Conservation (phyloP, 2,329 filamentous ascomycete genomes). For the Fusarium austroafricanum region DNA sequence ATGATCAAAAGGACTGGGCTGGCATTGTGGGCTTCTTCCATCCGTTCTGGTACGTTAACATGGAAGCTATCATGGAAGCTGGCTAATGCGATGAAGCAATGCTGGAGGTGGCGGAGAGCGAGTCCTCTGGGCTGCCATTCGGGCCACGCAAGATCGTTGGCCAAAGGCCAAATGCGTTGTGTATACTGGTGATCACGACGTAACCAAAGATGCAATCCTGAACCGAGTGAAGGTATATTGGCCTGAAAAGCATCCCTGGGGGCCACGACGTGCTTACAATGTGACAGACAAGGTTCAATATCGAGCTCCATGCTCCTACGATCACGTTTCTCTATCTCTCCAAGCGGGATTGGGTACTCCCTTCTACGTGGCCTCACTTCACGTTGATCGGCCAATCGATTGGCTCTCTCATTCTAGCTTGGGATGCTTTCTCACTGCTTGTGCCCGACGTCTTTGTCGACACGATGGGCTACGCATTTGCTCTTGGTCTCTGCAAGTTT, state of each 20-base stretch:
- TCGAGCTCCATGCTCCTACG: conserved; percentile 83
- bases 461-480: conserved; percentile 98
- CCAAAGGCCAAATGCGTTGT: conserved; percentile 90
- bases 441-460: conserved; percentile 96
- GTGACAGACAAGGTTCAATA: conserved; percentile 85
- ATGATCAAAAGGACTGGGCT: conserved; percentile 72
- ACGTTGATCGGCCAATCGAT: conserved; percentile 94
- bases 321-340: conserved; percentile 91
- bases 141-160: conserved; percentile 89
- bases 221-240: conserved; percentile 74
- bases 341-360: conserved; percentile 86
- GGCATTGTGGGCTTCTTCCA: conserved; percentile 97
- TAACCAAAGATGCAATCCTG: conserved; percentile 82
- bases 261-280: conserved; percentile 18
- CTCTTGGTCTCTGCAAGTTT: conserved; percentile 82
- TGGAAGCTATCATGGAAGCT: neutral
- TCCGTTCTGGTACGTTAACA: conserved; percentile 82
- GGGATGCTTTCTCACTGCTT: conserved; percentile 91
- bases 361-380: conserved; percentile 89
- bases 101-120: conserved; percentile 95
- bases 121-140: conserved; percentile 95
- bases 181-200: conserved; percentile 95
- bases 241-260: neutral
- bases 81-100: conserved; percentile 69
- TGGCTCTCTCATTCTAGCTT: conserved; percentile 86